phyloP scores from a whole-genome alignment of 2,329 filamentous ascomycete genomes.

The Mycogone perniciosa region DNA sequence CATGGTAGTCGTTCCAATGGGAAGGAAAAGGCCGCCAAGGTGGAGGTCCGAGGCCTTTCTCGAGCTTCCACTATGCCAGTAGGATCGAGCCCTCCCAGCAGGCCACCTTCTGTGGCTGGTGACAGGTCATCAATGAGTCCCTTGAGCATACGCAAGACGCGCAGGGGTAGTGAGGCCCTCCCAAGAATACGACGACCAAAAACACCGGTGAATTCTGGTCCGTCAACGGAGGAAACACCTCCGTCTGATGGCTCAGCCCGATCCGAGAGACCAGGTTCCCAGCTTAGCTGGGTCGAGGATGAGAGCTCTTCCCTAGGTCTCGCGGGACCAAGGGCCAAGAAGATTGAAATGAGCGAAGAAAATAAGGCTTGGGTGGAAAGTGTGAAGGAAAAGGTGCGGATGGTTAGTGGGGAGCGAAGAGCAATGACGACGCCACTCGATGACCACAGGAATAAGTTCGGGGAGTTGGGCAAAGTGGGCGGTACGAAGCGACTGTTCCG shows the following conservation, averaged over 20 bases:
- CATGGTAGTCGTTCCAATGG: constrained; percentile 65
- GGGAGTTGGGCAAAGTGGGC: constrained; percentile 65
- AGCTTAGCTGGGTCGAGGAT: constrained; percentile 52
- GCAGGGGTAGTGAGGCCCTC: constrained; percentile 33
- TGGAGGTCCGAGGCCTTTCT: constrained; percentile 52
- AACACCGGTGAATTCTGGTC: constrained; percentile 36
- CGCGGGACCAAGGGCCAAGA: constrained; percentile 61
- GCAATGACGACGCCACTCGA: constrained; percentile 8
- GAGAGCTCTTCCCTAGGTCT: constrained; percentile 58
- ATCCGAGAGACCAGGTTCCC: constrained; percentile 45
- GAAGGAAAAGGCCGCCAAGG: constrained; percentile 39
- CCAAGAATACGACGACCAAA: constrained; percentile 30
- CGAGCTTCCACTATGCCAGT: constrained; percentile 23
- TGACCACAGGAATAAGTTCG: constrained; percentile 44
- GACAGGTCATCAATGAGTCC: constrained; percentile 38
- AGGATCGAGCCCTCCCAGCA: constrained; percentile 37
- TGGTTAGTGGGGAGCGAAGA: constrained; percentile 55
- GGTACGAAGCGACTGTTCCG: constrained; percentile 67
- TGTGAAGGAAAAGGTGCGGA: constrained; percentile 72
- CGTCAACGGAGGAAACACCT: constrained; percentile 33
- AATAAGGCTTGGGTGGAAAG: constrained; percentile 76
- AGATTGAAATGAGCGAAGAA: constrained; percentile 62
- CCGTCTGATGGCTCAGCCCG: constrained; percentile 38
- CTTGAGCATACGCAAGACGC: constrained; percentile 49
- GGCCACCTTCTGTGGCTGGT: constrained; percentile 36